Percentiles rank a stretch among this genome's conserved stretches.
Conservation (phyloP, 306 rosid genomes). For the Prunus campanulata region DNA sequence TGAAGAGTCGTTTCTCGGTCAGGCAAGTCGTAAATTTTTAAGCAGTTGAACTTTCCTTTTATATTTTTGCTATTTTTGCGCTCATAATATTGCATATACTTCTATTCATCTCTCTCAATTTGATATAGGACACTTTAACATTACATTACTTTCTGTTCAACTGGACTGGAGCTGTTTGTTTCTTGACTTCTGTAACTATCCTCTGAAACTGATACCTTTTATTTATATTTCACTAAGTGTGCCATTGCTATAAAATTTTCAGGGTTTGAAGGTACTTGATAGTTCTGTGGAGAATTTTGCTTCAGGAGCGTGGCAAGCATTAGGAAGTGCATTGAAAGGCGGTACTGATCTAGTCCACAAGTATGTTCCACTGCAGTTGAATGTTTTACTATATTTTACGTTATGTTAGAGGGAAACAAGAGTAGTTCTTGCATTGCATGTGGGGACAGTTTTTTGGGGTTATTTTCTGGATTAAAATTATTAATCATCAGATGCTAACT, state of each 20-base stretch:
- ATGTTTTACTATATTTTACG: not conserved
- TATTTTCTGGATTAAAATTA: slow-evolving; percentile 14
- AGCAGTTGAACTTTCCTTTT: not conserved
- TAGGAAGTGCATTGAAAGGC: slow-evolving; percentile 89
- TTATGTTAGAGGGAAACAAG: not conserved
- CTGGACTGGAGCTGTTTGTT: not conserved
- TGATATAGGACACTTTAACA: not conserved
- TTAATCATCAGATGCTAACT: slow-evolving; percentile 6
- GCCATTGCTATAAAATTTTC: slow-evolving; percentile 19
- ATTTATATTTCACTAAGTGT: slow-evolving; percentile 12
- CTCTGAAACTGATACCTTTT: not conserved
- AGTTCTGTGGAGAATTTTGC: slow-evolving; percentile 90
- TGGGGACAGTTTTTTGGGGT: not conserved
- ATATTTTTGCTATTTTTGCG: not conserved
- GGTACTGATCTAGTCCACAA: slow-evolving; percentile 67
- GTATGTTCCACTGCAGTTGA: slow-evolving; percentile 42
- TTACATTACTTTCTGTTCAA: not conserved
- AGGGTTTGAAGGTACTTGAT: slow-evolving; percentile 88
- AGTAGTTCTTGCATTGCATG: not conserved
- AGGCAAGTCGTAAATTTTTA: slow-evolving; percentile 51
- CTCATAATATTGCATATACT: not conserved
- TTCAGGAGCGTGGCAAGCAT: slow-evolving; percentile 93
- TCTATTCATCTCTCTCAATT: not conserved
- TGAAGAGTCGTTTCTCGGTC: slow-evolving; percentile 76
- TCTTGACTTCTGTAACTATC: not conserved